A percentile compares a stretch with the other conserved stretches of the same genome.
Conservation (phyloP, 768 basidiomycete species). For the Floccularia luteovirens region DNA sequence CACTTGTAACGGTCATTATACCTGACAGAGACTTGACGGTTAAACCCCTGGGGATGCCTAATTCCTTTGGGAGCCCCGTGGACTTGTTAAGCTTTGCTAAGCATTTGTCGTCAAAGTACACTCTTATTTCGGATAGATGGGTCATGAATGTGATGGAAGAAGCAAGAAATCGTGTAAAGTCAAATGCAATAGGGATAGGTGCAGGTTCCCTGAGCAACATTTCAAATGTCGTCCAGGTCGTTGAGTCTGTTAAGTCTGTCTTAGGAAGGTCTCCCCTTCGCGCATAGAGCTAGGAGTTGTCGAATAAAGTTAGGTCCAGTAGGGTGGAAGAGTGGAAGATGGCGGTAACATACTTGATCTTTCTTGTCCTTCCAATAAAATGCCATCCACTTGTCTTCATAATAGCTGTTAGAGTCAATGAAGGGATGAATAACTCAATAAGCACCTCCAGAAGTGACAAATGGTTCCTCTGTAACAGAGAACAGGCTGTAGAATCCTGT, state of each 20-base stretch:
- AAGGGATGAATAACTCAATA: slow-evolving; percentile 6
- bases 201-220: slow-evolving; percentile 80
- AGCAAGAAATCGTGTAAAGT: slow-evolving; percentile 82
- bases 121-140: slow-evolving; percentile 63
- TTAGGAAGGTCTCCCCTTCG: slow-evolving; percentile 63
- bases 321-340: too few species aligned
- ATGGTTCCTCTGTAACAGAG: slow-evolving; percentile 78
- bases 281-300: slow-evolving; percentile 57
- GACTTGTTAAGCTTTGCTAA: slow-evolving; percentile 63
- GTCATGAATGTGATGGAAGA: slow-evolving; percentile 94
- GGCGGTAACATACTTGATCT: slow-evolving; percentile 54
- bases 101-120: slow-evolving; percentile 77
- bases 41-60: slow-evolving; percentile 50
- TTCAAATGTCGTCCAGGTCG: slow-evolving; percentile 80
- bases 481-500: slow-evolving; percentile 74
- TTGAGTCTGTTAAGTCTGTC: slow-evolving; percentile 15
- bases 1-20: slow-evolving; percentile 60
- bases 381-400: slow-evolving; percentile 80
- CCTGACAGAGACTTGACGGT: slow-evolving; percentile 43
- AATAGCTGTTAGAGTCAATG: slow-evolving; percentile 2
- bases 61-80: slow-evolving; percentile 37
- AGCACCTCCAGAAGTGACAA: slow-evolving; percentile 72
- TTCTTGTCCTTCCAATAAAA: slow-evolving; percentile 96
- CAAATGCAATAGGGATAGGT: slow-evolving; percentile 76
- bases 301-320: too few species aligned